Percentiles rank a stretch among this genome's conserved stretches.
Evolutionary conservation across 768 basidiomycete genomes (phyloP).

Genomic region (Suillus alpinus): DNA sequence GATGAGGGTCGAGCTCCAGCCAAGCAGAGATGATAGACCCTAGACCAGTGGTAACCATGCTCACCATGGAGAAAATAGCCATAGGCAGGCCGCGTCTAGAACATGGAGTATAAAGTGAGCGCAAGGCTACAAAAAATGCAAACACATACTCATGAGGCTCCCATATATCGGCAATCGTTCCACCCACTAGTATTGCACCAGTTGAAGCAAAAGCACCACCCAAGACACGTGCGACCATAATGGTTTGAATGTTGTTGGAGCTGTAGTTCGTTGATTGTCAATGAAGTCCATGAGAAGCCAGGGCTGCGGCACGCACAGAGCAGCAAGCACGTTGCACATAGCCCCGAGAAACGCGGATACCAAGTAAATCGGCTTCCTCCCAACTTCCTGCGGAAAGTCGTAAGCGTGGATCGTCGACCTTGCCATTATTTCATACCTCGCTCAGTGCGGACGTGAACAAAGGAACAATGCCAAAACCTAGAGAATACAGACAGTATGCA

Average conservation of each 20-base stretch:
- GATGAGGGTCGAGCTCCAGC: constrained; percentile 54
- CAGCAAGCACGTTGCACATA: constrained; percentile 39
- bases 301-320: constrained; percentile 17
- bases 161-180: constrained; percentile 71
- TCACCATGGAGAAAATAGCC: constrained; percentile 63
- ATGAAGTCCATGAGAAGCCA: not conserved
- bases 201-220: constrained; percentile 66
- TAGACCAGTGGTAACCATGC: constrained; percentile 59
- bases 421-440: constrained; percentile 42
- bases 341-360: constrained; percentile 43
- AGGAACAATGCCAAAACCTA: constrained; percentile 63
- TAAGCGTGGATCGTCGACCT: not conserved
- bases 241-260: constrained; percentile 47
- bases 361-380: constrained; percentile 57
- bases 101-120: not conserved
- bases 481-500: constrained; percentile 49
- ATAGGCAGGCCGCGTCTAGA: constrained; percentile 70
- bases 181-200: constrained; percentile 66
- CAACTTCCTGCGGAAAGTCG: constrained; percentile 43
- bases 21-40: constrained; percentile 65
- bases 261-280: constrained; percentile 16
- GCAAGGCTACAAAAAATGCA: constrained; percentile 26
- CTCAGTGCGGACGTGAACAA: constrained; percentile 65
- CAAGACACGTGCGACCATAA: constrained; percentile 59
- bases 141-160: constrained; percentile 48